phyloP scores from a whole-genome alignment of 306 rosid genomes.

The Datisca glomerata region DNA sequence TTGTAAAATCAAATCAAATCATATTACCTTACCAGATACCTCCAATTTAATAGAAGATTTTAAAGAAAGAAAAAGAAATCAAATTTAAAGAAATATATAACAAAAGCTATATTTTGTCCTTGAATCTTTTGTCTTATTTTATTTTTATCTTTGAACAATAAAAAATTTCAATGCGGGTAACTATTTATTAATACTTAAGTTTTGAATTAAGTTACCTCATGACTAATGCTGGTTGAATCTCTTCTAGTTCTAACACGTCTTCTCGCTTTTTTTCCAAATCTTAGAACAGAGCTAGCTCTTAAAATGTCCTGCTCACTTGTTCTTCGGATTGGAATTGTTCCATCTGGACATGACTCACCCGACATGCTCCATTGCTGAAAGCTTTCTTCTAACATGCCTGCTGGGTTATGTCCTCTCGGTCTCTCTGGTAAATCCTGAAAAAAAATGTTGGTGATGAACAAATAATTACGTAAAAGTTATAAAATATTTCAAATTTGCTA shows the following conservation, averaged over 20 bases:
- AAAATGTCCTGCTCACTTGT: constrained; percentile 10
- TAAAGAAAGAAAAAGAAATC: background rate
- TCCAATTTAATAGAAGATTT: background rate
- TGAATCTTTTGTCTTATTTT: too few relatives aligned
- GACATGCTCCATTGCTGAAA: constrained; percentile 12
- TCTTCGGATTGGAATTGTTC: constrained; percentile 16
- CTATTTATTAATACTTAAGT: background rate
- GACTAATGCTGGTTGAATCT: constrained; percentile 10
- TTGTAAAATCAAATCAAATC: too few relatives aligned
- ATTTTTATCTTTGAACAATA: too few relatives aligned
- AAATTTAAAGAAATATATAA: too few relatives aligned
- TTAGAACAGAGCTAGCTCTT: constrained; percentile 10
- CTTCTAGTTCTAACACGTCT: constrained; percentile 10
- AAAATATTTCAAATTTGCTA: background rate
- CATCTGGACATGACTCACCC: constrained; percentile 16
- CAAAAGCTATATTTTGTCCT: too few relatives aligned
- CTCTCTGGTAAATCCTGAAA: constrained; percentile 17
- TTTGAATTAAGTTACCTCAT: constrained; percentile 8
- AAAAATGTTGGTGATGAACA: too few relatives aligned
- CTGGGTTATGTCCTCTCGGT: constrained; percentile 8
- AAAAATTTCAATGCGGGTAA: too few relatives aligned
- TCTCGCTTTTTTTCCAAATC: constrained; percentile 10
- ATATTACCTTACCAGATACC: too few relatives aligned
- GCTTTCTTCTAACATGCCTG: background rate
- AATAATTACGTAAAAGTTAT: background rate